Evolutionary conservation across 805 yeast species (phyloP).

Genomic region (Candida insectalens): DNA sequence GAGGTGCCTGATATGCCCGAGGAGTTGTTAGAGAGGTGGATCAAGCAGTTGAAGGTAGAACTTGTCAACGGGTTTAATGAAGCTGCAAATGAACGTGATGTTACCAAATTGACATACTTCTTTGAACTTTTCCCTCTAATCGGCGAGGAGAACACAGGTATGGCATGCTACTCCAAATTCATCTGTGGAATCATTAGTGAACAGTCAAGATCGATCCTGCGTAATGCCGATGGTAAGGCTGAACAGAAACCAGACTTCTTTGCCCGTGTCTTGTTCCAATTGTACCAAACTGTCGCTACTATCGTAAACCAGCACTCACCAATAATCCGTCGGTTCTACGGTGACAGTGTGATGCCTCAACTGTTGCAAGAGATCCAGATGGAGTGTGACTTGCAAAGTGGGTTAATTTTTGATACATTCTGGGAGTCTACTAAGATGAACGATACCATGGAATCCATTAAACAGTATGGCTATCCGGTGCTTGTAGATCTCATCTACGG

Average conservation of each 20-base stretch:
- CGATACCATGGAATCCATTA: conserved; percentile 43
- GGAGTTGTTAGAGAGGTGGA: conserved; percentile 47
- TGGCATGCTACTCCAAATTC: conserved; percentile 75
- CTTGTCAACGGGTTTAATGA: conserved; percentile 56
- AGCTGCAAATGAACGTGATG: conserved; percentile 61
- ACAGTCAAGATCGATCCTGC: conserved; percentile 61
- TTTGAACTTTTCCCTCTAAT: conserved; percentile 85
- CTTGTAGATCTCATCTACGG: conserved; percentile 26
- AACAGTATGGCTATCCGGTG: conserved; percentile 42
- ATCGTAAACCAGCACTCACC: conserved; percentile 83
- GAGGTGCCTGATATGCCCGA: conserved; percentile 77
- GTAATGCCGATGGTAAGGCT: conserved; percentile 28
- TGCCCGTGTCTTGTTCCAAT: conserved; percentile 49
- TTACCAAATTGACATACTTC: conserved; percentile 61
- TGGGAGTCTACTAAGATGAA: conserved; percentile 62
- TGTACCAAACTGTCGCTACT: conserved; percentile 77
- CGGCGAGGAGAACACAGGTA: conserved; percentile 60
- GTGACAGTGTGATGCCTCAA: conserved; percentile 46
- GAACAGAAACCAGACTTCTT: conserved; percentile 39
- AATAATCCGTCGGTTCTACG: conserved; percentile 68
- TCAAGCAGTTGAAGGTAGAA: conserved; percentile 41
- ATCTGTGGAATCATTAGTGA: conserved; percentile 78
- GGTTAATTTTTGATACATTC: conserved; percentile 78
- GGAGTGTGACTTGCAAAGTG: conserved; percentile 91
- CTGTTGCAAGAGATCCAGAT: conserved; percentile 69